Percentiles rank a stretch among this genome's conserved stretches.
Evolutionary conservation across 2,329 filamentous ascomycete genomes (phyloP).

Genomic region (Chalaropsis ovoidea): DNA sequence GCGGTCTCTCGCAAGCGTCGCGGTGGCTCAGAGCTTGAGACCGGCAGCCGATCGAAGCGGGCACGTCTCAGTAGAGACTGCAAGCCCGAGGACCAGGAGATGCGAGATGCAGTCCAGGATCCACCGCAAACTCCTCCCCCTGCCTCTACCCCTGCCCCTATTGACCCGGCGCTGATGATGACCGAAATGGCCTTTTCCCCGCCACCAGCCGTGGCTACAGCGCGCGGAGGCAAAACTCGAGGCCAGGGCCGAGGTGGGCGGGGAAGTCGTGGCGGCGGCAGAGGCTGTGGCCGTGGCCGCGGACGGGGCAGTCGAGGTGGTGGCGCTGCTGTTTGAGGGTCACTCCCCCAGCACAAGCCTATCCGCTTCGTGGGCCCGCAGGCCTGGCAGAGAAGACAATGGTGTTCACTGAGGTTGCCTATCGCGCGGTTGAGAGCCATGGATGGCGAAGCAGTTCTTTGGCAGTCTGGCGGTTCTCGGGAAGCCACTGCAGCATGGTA

Average conservation of each 20-base stretch:
- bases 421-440: conserved; percentile 16
- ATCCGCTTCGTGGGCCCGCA: background rate
- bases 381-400: background rate
- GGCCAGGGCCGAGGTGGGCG: background rate
- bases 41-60: background rate
- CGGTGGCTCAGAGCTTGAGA: background rate
- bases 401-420: background rate
- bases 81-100: background rate
- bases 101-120: background rate
- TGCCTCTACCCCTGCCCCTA: background rate
- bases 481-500: conserved; percentile 22
- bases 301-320: background rate
- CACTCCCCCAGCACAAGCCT: background rate
- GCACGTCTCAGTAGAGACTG: background rate
- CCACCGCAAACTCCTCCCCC: background rate
- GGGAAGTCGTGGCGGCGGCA: conserved; percentile 1
- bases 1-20: background rate
- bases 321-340: background rate
- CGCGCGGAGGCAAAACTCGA: background rate
- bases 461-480: conserved; percentile 21
- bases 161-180: background rate
- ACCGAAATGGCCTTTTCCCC: background rate
- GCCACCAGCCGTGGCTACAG: background rate
- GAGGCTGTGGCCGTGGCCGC: conserved; percentile 2
- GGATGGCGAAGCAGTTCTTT: conserved; percentile 18